Base-by-base conservation (phyloP, 345 rosid genomes). In the Ceriops tagal region DNA sequence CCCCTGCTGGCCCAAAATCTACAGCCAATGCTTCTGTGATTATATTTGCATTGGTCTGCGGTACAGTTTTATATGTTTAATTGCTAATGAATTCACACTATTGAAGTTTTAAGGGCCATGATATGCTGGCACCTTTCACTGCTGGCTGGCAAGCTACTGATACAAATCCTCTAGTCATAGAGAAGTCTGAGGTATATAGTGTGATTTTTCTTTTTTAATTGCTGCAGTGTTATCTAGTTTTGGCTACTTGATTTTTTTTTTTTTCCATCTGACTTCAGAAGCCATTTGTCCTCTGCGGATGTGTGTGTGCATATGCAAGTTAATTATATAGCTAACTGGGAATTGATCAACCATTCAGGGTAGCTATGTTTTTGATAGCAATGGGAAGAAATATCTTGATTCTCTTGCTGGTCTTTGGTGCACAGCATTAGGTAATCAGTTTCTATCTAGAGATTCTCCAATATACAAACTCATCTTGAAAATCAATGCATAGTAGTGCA, bases 331-430 rank as follows among this genome's bases (percentile, higher is more conserved):
- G 46, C 32, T 58, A 58, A 69, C 51, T 67, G 27, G 63, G 64
- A 49, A 55, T 53, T 75, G 61, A 53, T 68, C 46, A 43, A 61
- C 76, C 60, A 28, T 80, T 11, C 69, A 95, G 97, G 99, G 98
- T 55, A 77, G 89, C 80, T 92, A 95, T 69, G 92, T 92, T 61
- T 95, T 85, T 63, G 98, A 92, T 67, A 72, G 15, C 65, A 68
- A 87, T 34, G 98, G 97, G 67, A 95, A 75, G 65, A 95, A 87
- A 85, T 92, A 92, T 78, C 96, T 95, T 35, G 99, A 95, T 81
- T n/a, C 99, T 78, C 96, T 92, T 10, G 96, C 96, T 61, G 99
- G 98, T 75, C 86, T 95, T 34, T 95, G 99, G 93, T 90, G 96
- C 85, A 95, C 97, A 21, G 93, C 99, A 52, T 78, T 90, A 75